Conservation (phyloP, 441 rosid genomes). For the Geranium incanum region DNA sequence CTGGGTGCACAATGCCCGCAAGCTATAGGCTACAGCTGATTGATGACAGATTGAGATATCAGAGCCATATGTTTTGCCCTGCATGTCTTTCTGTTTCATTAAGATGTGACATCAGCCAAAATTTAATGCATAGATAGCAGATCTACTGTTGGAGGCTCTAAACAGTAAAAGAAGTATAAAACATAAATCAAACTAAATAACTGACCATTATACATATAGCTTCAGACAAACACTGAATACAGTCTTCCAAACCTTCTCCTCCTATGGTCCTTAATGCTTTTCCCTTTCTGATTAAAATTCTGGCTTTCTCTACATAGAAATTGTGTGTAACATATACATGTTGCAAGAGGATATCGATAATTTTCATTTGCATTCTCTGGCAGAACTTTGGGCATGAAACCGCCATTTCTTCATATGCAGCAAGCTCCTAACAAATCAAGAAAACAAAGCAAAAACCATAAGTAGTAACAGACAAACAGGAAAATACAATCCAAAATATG, state of each 20-base stretch:
- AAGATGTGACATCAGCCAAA: slow-evolving; percentile 21
- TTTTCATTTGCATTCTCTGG: slow-evolving; percentile 44
- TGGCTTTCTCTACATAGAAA: slow-evolving; percentile 41
- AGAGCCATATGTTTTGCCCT: slow-evolving; percentile 21
- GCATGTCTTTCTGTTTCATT: slow-evolving; percentile 32
- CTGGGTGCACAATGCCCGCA: slow-evolving; percentile 63
- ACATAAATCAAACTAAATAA: slow-evolving; percentile 7
- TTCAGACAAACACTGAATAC: slow-evolving; percentile 58
- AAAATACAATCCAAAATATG: background rate
- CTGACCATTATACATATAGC: slow-evolving; percentile 62
- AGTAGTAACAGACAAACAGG: background rate
- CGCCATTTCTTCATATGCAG: slow-evolving; percentile 54
- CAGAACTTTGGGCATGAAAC: slow-evolving; percentile 43
- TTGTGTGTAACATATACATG: slow-evolving; percentile 35
- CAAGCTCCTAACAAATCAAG: slow-evolving; percentile 52
- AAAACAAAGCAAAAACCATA: slow-evolving; percentile 4
- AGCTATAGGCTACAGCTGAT: slow-evolving; percentile 61
- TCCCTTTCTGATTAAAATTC: slow-evolving; percentile 61
- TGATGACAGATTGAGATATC: slow-evolving; percentile 34
- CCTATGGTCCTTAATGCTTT: slow-evolving; percentile 46
- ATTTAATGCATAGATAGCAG: slow-evolving; percentile 19
- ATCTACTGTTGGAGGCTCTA: slow-evolving; percentile 15
- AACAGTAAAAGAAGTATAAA: slow-evolving; percentile 15
- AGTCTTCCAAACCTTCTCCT: slow-evolving; percentile 39
- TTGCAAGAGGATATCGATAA: slow-evolving; percentile 51